Evolutionary conservation across 805 yeast species (phyloP).

Genomic region (Lipomyces anomalus): DNA sequence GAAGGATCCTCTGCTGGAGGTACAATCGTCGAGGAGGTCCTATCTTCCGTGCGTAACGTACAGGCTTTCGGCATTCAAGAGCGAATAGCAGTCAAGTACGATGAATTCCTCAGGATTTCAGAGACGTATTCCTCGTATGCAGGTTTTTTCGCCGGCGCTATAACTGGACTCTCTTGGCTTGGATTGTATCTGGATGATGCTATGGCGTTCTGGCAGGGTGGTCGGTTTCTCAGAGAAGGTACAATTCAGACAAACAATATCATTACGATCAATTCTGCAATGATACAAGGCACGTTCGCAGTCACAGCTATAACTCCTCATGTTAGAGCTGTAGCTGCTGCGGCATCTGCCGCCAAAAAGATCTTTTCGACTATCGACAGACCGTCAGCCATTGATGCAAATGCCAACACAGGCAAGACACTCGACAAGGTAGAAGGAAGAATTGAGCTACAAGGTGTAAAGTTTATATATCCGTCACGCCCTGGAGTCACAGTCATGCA

Average conservation of each 20-base stretch:
- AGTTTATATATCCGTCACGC: slow-evolving; percentile 33
- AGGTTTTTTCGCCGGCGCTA: slow-evolving; percentile 24
- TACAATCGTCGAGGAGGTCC: slow-evolving; percentile 39
- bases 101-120: slow-evolving; percentile 29
- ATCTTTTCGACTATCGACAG: slow-evolving; percentile 40
- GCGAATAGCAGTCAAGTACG: slow-evolving; percentile 34
- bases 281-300: slow-evolving; percentile 20
- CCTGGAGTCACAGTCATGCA: slow-evolving; percentile 30
- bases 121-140: slow-evolving; percentile 24
- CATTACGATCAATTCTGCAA: slow-evolving; percentile 31
- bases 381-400: slow-evolving; percentile 35
- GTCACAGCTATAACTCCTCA: slow-evolving; percentile 37
- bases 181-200: slow-evolving; percentile 37
- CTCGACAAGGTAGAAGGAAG: slow-evolving; percentile 38
- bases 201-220: slow-evolving; percentile 41
- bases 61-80: slow-evolving; percentile 41
- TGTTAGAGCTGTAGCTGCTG: slow-evolving; percentile 35
- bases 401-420: slow-evolving; percentile 23
- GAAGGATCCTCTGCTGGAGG: slow-evolving; percentile 25
- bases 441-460: slow-evolving; percentile 27
- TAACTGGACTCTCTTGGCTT: slow-evolving; percentile 39
- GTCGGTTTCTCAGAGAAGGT: slow-evolving; percentile 36
- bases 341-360: slow-evolving; percentile 37
- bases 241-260: slow-evolving; percentile 35
- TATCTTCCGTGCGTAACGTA: slow-evolving; percentile 38